Percentiles rank a stretch among this genome's conserved stretches.
These are phyloP conservation scores for Paecilomyces dactylethromorphus DNA, from an alignment of 2,329 filamentous ascomycete genomes.

Conservation along the genomic window DNA sequence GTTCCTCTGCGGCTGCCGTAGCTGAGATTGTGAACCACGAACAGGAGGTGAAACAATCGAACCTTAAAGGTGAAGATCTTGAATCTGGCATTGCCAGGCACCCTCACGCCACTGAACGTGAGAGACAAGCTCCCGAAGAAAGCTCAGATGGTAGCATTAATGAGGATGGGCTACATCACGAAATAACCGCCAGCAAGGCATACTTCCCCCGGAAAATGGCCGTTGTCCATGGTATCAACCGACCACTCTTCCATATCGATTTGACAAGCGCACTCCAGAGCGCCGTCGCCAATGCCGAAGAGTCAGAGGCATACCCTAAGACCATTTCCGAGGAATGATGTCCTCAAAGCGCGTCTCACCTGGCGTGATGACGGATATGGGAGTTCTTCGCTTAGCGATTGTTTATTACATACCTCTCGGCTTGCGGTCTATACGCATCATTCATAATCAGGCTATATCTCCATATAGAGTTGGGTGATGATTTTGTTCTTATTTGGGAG, in stretches of 20 bases:
- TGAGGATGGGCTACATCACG: constrained; percentile 35
- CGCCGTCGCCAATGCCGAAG: constrained; percentile 71
- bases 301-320: constrained; percentile 5
- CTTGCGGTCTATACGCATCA: neutral
- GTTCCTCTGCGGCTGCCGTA: constrained; percentile 59
- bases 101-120: constrained; percentile 22
- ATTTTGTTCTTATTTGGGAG: neutral
- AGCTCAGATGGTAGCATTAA: constrained; percentile 22
- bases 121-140: constrained; percentile 22
- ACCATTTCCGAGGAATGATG: neutral
- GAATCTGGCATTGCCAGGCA: constrained; percentile 27
- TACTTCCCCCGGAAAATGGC: constrained; percentile 44
- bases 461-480: neutral
- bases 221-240: constrained; percentile 76
- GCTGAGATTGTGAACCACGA: constrained; percentile 55
- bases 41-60: constrained; percentile 40
- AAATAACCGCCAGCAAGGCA: constrained; percentile 43
- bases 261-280: constrained; percentile 82
- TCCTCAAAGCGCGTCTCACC: neutral
- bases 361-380: neutral
- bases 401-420: too few species aligned
- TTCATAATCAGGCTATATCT: neutral
- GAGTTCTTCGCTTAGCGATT: neutral
- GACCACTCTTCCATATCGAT: constrained; percentile 91
- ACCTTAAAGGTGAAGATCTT: constrained; percentile 16